Percentiles rank a stretch among this genome's conserved stretches.
phyloP scores from a whole-genome alignment of 1,284 basidiomycete species.

The Boletus semigastroideus region DNA sequence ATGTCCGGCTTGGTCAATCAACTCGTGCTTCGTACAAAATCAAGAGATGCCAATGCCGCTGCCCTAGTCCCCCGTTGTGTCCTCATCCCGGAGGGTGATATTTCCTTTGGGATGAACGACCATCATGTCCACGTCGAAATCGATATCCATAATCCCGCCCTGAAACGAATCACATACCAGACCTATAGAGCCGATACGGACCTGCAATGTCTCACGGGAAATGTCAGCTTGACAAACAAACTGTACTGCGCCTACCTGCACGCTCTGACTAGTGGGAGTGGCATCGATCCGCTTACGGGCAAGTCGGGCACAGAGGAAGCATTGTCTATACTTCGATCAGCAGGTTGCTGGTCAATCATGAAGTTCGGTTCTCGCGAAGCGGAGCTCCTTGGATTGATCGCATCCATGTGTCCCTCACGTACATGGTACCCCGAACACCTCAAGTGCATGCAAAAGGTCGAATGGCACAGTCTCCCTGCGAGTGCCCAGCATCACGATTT shows the following conservation, averaged over 20 bases:
- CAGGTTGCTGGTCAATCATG: conserved; percentile 34
- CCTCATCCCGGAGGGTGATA: background rate
- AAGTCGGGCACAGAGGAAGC: conserved; percentile 5
- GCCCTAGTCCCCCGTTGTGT: background rate
- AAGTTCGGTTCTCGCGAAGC: conserved; percentile 31
- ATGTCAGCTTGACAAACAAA: conserved; percentile 33
- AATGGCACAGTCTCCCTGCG: too few species aligned
- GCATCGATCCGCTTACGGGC: conserved; percentile 45
- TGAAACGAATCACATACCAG: too few species aligned
- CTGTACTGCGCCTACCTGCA: conserved; percentile 46
- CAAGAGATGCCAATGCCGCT: background rate
- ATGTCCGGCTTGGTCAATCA: background rate
- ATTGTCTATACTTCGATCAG: too few species aligned
- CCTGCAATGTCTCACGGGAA: conserved; percentile 39
- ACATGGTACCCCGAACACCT: conserved; percentile 33
- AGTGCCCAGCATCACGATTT: too few species aligned
- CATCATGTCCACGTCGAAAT: too few species aligned
- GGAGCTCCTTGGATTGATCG: conserved; percentile 36
- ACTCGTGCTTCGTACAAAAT: background rate
- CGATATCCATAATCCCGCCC: too few species aligned
- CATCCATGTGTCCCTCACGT: conserved; percentile 36
- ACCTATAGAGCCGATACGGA: conserved; percentile 31
- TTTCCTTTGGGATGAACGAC: too few species aligned
- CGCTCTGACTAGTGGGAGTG: conserved; percentile 40
- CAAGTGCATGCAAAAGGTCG: too few species aligned